A percentile compares a stretch with the other conserved stretches of the same genome.
These are phyloP conservation scores for Cladorrhinum sp. DNA, from an alignment of 2,329 filamentous ascomycete genomes.

Conservation along the genomic window DNA sequence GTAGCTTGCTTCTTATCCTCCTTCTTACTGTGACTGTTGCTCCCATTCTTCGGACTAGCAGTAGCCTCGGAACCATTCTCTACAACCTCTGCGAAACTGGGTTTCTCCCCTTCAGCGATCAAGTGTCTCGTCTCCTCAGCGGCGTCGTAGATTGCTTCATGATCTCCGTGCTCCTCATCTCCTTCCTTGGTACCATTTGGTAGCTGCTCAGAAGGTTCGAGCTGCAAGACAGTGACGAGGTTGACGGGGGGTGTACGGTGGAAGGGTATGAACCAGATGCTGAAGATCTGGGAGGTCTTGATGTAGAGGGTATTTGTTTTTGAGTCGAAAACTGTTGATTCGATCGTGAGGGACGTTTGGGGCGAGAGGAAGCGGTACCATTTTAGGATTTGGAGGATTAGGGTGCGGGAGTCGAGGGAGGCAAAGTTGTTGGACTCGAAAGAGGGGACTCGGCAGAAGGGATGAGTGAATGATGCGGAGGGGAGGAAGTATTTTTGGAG, in stretches of 20 bases:
- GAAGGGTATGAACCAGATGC: conserved; percentile 73
- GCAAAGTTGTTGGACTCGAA: conserved; percentile 42
- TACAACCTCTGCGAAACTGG: conserved; percentile 22
- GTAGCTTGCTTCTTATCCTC: neutral
- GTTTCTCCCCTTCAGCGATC: conserved; percentile 1
- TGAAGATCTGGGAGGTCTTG: conserved; percentile 70
- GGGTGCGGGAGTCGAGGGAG: conserved; percentile 59
- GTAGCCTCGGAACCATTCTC: neutral
- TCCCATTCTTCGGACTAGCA: neutral
- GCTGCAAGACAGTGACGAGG: conserved; percentile 65
- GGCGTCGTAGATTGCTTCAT: conserved; percentile 2
- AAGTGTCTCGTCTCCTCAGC: conserved; percentile 2
- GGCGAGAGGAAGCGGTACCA: conserved; percentile 83
- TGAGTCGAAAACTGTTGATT: conserved; percentile 65
- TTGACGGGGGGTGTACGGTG: conserved; percentile 64
- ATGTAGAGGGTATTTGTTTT: conserved; percentile 67
- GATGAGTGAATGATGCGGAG: conserved; percentile 72
- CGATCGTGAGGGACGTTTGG: conserved; percentile 63
- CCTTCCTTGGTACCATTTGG: conserved; percentile 15
- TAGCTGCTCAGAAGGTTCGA: conserved; percentile 43
- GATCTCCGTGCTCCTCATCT: neutral
- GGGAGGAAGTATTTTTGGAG: conserved; percentile 72
- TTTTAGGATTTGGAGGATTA: conserved; percentile 68
- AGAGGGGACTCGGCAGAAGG: conserved; percentile 68
- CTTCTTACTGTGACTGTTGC: conserved; percentile 10